phyloP scores from a whole-genome alignment of 169 alveolate species.

The Plasmodium knowlesi region DNA sequence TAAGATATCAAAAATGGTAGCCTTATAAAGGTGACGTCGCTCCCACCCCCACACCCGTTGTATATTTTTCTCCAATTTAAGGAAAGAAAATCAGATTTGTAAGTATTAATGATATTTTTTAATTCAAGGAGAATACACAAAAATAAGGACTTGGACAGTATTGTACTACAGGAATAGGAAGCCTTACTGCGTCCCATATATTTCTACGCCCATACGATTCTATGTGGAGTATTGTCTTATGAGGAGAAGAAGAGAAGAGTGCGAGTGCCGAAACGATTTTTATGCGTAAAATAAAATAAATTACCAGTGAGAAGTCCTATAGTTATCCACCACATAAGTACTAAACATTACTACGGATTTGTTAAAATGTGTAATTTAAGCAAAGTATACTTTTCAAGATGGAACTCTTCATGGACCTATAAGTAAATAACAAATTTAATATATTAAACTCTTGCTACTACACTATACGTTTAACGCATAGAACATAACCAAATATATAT shows the following conservation, averaged over 20 bases:
- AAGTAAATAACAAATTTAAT: constrained; percentile 62
- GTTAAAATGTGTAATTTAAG: constrained; percentile 47
- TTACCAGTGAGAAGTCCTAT: background rate
- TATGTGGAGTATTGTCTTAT: background rate
- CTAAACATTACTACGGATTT: background rate
- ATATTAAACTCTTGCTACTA: background rate
- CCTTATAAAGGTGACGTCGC: constrained; percentile 11
- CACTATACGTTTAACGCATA: background rate
- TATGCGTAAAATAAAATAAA: background rate
- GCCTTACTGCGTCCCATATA: background rate
- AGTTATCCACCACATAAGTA: background rate
- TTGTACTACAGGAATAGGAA: background rate
- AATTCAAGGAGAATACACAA: constrained; percentile 6
- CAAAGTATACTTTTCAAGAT: constrained; percentile 26
- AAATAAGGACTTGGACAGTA: background rate
- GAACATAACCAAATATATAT: background rate
- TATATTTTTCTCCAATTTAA: constrained; percentile 17
- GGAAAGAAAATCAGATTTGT: constrained; percentile 15
- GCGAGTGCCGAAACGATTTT: background rate
- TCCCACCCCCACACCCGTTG: background rate
- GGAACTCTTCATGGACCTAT: constrained; percentile 75
- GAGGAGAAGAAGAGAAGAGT: background rate
- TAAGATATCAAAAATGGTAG: constrained; percentile 27
- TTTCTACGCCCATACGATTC: background rate
- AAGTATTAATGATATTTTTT: background rate